Evolutionary conservation across 805 yeast genomes (phyloP), one percentile per base, ranked within the genome.

Genomic region (Allodekkera sacchari): DNA sequence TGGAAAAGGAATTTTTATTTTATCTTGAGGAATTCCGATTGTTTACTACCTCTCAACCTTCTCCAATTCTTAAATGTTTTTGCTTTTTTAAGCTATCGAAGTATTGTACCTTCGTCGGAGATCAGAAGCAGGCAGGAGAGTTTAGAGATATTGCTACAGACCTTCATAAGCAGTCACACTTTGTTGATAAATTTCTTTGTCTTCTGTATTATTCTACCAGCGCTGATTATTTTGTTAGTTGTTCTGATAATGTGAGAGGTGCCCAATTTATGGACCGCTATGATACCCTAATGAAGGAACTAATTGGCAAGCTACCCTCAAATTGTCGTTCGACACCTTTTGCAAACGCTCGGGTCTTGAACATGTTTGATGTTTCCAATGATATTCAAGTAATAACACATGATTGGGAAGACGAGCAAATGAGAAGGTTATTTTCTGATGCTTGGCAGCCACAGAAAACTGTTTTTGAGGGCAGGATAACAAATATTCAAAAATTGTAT

Each of bases 1-100:
- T 76, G 3, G 56, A 75, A 1, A 72, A 71, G 39, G 85, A 80
- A 34, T 64, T 76, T 28, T 64, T 66, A 3, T 74, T 63, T 45
- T 79, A 67, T 50, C 40, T 65, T 3, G 57, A 58, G 5, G 88
- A 81, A 42, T 57, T 71, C 22, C 51, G 55, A 5, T 59, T 55
- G 22, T 45, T 72, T 9, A 46, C 65, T 12, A 44, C 53, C 1
- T 39, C 42, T 6, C 53, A 48, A 11, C 43, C 47, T 4, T 58
- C 64, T 0, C 24, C 54, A 6, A 33, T 41, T 20, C 34, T 53
- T n/a, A 41, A 37, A 30, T 43, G 47, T 31, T 31, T 35, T 8
- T 34, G 35, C 22, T 41, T 28, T 16, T 44, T 45, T 24, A 37
- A 33, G 10, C 32, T 51, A 11, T 37, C 62, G 1, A 41, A 42